These are phyloP conservation scores for Sarcodon aspratus DNA, from an alignment of 768 basidiomycete genomes.

Conservation along the genomic window DNA sequence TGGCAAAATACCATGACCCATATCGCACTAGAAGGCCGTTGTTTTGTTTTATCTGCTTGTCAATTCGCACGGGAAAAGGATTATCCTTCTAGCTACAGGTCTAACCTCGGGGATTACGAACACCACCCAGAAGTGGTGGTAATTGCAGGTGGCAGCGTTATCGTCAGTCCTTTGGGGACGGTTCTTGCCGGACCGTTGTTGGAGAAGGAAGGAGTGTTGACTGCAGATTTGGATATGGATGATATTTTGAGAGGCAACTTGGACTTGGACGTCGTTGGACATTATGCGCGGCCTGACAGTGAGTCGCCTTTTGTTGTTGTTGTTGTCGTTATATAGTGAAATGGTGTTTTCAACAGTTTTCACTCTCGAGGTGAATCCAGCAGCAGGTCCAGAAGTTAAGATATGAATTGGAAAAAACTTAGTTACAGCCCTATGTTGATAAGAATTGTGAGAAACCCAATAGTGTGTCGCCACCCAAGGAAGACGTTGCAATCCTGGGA, in stretches of 20 bases:
- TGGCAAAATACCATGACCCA: slow-evolving; percentile 53
- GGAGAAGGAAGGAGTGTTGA: slow-evolving; percentile 39
- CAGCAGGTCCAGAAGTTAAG: too few relatives aligned
- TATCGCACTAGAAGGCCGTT: slow-evolving; percentile 58
- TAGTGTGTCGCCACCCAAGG: too few relatives aligned
- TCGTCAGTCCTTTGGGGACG: slow-evolving; percentile 44
- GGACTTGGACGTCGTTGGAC: slow-evolving; percentile 50
- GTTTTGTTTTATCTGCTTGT: slow-evolving; percentile 56
- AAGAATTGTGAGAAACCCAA: too few relatives aligned
- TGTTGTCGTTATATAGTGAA: too few relatives aligned
- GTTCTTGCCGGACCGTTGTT: slow-evolving; percentile 50
- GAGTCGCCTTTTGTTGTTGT: slow-evolving; percentile 9
- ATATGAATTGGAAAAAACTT: too few relatives aligned
- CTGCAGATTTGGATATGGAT: slow-evolving; percentile 47
- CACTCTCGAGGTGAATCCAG: too few relatives aligned
- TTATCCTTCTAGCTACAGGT: slow-evolving; percentile 31
- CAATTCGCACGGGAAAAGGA: slow-evolving; percentile 46
- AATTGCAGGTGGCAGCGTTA: slow-evolving; percentile 53
- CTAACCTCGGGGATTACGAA: slow-evolving; percentile 24
- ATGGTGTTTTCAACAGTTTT: too few relatives aligned
- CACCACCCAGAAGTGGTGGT: slow-evolving; percentile 33
- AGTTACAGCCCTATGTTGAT: too few relatives aligned
- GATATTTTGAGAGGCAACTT: slow-evolving; percentile 47
- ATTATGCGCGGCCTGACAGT: slow-evolving; percentile 52
- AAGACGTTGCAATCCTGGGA: too few relatives aligned